Conservation (phyloP, 2,329 filamentous ascomycete species). For the Westerdykella ornata region DNA sequence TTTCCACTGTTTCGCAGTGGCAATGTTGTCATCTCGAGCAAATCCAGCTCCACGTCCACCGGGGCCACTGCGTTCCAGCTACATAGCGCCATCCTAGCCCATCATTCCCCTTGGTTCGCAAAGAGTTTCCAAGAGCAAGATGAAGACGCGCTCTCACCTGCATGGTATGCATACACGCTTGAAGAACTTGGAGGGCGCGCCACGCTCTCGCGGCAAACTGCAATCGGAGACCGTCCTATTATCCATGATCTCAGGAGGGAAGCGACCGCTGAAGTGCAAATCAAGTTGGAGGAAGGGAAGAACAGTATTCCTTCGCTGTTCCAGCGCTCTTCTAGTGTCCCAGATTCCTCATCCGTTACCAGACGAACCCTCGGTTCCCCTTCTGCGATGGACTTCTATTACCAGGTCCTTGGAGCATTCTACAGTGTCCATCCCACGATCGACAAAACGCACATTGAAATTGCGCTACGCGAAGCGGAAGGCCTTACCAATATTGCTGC, state of each 20-base stretch:
- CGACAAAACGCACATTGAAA: conserved; percentile 9
- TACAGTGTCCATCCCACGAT: conserved; percentile 18
- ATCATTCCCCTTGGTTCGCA: conserved; percentile 14
- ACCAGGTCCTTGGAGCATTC: conserved; percentile 22
- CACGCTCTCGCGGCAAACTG: conserved; percentile 1
- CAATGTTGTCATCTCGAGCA: conserved; percentile 10
- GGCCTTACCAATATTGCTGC: conserved; percentile 21
- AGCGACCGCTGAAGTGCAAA: not conserved
- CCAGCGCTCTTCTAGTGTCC: too few species aligned
- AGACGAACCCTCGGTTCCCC: too few species aligned
- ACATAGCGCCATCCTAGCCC: conserved; percentile 9
- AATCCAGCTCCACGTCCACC: not conserved
- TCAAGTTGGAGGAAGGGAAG: not conserved
- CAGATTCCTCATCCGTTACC: too few species aligned
- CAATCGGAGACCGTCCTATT: conserved; percentile 1
- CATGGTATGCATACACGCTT: conserved; percentile 7
- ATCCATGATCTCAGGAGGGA: not conserved
- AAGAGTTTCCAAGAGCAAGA: not conserved
- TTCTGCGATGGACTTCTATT: conserved; percentile 5
- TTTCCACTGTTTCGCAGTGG: conserved; percentile 14
- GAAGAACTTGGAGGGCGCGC: conserved; percentile 2
- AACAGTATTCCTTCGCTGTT: too few species aligned
- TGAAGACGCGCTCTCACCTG: not conserved
- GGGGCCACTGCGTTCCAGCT: conserved; percentile 5
- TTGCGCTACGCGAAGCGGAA: conserved; percentile 19